Evolutionary conservation across 495 filamentous ascomycete genomes (phyloP), one percentile per base, ranked within the genome.

Genomic region (Xylaria intraflava): DNA sequence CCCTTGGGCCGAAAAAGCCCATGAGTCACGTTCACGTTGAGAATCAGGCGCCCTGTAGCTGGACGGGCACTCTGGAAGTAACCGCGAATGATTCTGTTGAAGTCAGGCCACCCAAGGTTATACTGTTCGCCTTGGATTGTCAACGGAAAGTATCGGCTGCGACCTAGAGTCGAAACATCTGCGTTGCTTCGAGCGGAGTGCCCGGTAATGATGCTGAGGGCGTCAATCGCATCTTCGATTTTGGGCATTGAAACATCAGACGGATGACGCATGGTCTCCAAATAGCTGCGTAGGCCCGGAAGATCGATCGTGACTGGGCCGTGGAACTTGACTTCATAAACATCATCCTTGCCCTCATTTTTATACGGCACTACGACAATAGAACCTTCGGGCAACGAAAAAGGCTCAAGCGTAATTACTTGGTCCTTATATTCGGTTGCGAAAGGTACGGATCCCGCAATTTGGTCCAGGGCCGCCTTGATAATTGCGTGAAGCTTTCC

Each of bases 391-490:
- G 71, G 68, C 12, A 77, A 59, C 8, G 49, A 9, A 0, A 84
- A 62, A 9, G 71, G 62, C 19, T 63, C 38, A 6, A 59, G 46
- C 0, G 77, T 66, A 16, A 85, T 60, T 0, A 84, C 57, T 14
- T 75, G 78, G 1, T 67, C 71, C 44, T 77, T 79, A 59, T 73
- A 84, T 53, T 88, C 85, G 0, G 82, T 81, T 0, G 83, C 83
- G 24, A 44, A 68, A 30, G 53, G 55, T 54, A 56, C 44, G 43
- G 46, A 51, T 29, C 50, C 19, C 46, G 67, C 19, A 62, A 62
- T 29, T 56, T 58, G 10, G 7, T 71, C 65, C 31, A 85, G 59
- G 22, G 83, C 67, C 12, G 76, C 64, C 11, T 72, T 56, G 46
- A 87, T 71, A 26, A 86, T 65, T 12, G 75, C 67, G 26, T 69